phyloP scores from a whole-genome alignment of 2,329 filamentous ascomycete genomes.

The Dendryphion nanum region DNA sequence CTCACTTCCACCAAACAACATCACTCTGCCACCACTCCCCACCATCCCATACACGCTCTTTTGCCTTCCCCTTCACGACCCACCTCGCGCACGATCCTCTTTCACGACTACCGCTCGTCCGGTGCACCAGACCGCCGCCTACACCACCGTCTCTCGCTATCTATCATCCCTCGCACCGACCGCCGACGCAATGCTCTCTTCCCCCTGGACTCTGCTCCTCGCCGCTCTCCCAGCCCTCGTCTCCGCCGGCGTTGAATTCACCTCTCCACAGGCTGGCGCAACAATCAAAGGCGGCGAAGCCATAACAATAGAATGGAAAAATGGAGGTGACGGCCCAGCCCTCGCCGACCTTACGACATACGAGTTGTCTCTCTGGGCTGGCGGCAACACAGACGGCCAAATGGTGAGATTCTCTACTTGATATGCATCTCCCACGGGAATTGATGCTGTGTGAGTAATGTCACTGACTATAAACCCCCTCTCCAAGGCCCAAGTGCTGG shows the following conservation, averaged over 20 bases:
- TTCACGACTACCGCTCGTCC: no score
- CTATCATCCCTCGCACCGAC: neutral
- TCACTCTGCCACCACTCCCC: no score
- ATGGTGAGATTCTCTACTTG: slow-evolving; percentile 41
- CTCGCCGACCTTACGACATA: slow-evolving; percentile 55
- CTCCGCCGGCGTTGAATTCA: slow-evolving; percentile 56
- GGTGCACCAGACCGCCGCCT: neutral
- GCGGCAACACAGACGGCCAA: slow-evolving; percentile 53
- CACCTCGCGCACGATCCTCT: no score
- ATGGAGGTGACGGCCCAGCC: slow-evolving; percentile 51
- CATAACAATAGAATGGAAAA: slow-evolving; percentile 57
- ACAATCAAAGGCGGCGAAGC: slow-evolving; percentile 49
- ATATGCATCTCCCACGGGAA: neutral
- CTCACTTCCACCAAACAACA: neutral
- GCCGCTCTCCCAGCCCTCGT: slow-evolving; percentile 42
- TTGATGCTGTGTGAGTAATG: neutral
- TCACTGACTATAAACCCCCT: neutral
- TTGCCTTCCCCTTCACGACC: no score
- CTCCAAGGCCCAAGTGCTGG: slow-evolving; percentile 17
- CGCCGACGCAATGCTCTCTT: neutral
- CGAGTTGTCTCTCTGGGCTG: slow-evolving; percentile 59
- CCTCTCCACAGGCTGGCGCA: slow-evolving; percentile 52
- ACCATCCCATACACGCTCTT: no score
- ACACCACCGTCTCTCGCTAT: neutral
- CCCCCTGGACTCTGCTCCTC: slow-evolving; percentile 21